A percentile compares a stretch with the other conserved stretches of the same genome.
phyloP scores from a whole-genome alignment of 2,329 filamentous ascomycete genomes.

The Aspergillus novofumigatus region DNA sequence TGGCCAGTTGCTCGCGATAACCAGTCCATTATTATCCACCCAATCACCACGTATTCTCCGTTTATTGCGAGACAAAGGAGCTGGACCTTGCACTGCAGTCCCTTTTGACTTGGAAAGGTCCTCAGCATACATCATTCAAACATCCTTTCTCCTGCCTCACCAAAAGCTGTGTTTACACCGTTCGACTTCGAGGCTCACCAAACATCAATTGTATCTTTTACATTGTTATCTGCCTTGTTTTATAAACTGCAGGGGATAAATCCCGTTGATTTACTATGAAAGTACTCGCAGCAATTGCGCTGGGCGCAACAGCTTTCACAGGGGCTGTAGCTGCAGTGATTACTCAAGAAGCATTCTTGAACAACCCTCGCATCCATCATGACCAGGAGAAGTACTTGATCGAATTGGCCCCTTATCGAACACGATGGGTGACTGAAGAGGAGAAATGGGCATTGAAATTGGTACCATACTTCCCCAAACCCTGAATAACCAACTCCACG shows the following conservation, averaged over 20 bases:
- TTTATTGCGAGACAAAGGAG: background rate
- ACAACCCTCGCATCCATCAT: conserved; percentile 20
- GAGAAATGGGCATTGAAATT: conserved; percentile 89
- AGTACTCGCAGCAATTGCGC: conserved; percentile 28
- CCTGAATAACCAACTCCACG: background rate
- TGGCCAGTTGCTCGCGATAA: background rate
- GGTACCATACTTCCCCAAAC: conserved; percentile 48
- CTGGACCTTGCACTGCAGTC: background rate
- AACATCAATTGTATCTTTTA: background rate
- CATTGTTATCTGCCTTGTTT: background rate
- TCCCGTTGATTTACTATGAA: conserved; percentile 30
- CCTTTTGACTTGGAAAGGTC: background rate
- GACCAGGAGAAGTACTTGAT: conserved; percentile 64
- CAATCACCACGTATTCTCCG: background rate
- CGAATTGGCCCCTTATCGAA: conserved; percentile 78
- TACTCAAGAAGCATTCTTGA: conserved; percentile 29
- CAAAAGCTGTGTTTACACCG: background rate
- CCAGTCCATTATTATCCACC: background rate
- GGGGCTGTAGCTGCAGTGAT: conserved; percentile 29
- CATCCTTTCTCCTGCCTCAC: background rate
- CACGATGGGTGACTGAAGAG: conserved; percentile 83
- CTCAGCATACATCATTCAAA: background rate
- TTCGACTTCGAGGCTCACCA: background rate
- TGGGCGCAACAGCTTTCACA: conserved; percentile 31
- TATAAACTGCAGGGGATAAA: background rate